Base-by-base conservation (phyloP, 805 yeast species). In the Nakazawaea ishiwadae region DNA sequence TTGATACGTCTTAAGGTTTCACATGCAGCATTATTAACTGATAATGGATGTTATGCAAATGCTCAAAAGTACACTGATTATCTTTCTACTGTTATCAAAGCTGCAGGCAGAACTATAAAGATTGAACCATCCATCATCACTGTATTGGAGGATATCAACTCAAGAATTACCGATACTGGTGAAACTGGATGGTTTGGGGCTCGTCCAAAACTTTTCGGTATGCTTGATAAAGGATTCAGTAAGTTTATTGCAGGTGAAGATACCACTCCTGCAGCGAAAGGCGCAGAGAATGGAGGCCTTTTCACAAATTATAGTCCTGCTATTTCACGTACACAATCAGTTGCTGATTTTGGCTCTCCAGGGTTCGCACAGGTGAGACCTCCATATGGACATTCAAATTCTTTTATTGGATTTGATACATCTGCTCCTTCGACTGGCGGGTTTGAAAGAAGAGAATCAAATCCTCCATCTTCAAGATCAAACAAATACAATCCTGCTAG, bases 171-270 rank as follows among this genome's bases (percentile, higher is more conserved):
- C 5, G 76, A 71, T 19, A 51, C 66, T 8, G 48, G 51, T 4
- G 76, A 72, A 32, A 73, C 75, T 23, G 73, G 89, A 4, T 90
- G 96, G 97, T 74, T 89, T 48, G 82, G 86, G 11, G 55, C 58
- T 10, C 54, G 56, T 31, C 84, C 83, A 18, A 80, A 77, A 50
- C 67, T 87, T 39, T 87, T 96, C 96, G 91, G 93, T 9, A 90
- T 84, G 32, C 60, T 87, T 34, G 96, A 87, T 58, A 87, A 87
- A 56, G 77, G 85, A 4, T 78, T 84, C 54, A 81, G 76, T 55
- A 81, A 79, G 56, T 79, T 82, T 59, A 89, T 91, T 44, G 82
- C 95, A 30, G 97, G 96, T 1, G 97, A 91, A 36, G 95, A 84
- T 27, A 4, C 37, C 15, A 16, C 33, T 18, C 37, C 46, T 1